Conservation (phyloP, 2,329 filamentous ascomycete genomes). For the Phoma sp. region DNA sequence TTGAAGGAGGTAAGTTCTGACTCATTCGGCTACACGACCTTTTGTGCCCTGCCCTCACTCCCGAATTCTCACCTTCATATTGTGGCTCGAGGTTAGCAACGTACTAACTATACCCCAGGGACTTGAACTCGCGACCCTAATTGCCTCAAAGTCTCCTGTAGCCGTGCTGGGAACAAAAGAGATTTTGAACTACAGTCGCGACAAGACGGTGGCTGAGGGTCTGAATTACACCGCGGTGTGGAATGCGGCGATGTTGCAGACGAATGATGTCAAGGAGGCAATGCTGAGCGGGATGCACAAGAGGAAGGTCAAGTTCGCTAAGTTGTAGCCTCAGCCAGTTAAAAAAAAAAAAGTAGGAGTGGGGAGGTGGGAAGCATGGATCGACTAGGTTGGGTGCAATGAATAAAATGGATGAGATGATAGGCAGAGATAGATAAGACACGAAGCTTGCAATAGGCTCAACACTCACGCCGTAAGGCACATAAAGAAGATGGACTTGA, state of each 20-base stretch:
- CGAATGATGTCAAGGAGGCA: slow-evolving; percentile 76
- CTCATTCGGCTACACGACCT: no score
- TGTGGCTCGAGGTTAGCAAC: no score
- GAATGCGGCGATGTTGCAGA: slow-evolving; percentile 86
- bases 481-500: slow-evolving; percentile 44
- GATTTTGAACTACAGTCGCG: slow-evolving; percentile 80
- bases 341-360: background rate
- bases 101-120: slow-evolving; percentile 46
- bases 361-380: background rate
- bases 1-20: slow-evolving; percentile 5
- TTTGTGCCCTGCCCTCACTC: no score
- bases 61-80: no score
- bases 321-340: slow-evolving; percentile 65
- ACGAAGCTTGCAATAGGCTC: no score
- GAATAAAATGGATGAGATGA: no score
- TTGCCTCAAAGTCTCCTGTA: slow-evolving; percentile 85
- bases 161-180: slow-evolving; percentile 90
- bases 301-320: slow-evolving; percentile 82
- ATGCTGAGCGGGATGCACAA: slow-evolving; percentile 79
- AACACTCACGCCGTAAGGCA: no score
- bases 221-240: slow-evolving; percentile 85
- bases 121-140: slow-evolving; percentile 67
- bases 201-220: slow-evolving; percentile 78
- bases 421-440: no score
- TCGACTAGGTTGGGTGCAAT: no score